Percentiles rank a stretch among this genome's conserved stretches.
phyloP scores from a whole-genome alignment of 495 filamentous ascomycete species.

The Lasiosphaeria miniovina region DNA sequence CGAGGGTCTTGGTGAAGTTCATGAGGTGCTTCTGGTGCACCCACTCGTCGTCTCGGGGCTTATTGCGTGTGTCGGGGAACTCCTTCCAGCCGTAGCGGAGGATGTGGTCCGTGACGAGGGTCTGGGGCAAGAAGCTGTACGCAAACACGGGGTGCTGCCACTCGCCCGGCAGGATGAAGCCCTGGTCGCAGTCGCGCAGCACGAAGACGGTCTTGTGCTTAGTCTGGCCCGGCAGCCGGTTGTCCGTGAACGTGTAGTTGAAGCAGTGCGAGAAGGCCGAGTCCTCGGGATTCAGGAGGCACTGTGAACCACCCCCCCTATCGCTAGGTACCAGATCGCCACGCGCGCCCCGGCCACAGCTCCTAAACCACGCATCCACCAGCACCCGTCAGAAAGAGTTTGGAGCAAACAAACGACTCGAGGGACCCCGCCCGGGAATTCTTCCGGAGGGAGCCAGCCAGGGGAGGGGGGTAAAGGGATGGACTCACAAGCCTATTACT shows the following conservation, averaged over 20 bases:
- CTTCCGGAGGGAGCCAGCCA: background rate
- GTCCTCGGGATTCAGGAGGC: background rate
- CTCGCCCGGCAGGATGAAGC: slow-evolving; percentile 19
- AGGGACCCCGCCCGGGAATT: background rate
- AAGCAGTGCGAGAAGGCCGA: slow-evolving; percentile 15
- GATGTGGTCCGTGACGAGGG: slow-evolving; percentile 9
- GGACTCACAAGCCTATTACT: slow-evolving; percentile 7
- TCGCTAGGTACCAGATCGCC: background rate
- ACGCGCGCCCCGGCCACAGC: slow-evolving; percentile 7
- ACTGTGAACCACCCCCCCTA: background rate
- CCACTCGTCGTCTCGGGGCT: slow-evolving; percentile 6
- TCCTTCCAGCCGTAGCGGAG: slow-evolving; percentile 4
- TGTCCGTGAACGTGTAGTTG: slow-evolving; percentile 12
- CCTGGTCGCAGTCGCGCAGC: slow-evolving; percentile 14
- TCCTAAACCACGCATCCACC: background rate
- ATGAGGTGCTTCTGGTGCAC: background rate
- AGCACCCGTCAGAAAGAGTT: background rate
- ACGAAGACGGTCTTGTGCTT: slow-evolving; percentile 11
- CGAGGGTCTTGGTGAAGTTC: slow-evolving; percentile 10
- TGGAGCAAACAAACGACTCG: background rate
- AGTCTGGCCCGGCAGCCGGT: background rate
- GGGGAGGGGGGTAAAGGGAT: background rate
- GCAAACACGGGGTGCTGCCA: slow-evolving; percentile 14
- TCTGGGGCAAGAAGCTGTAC: slow-evolving; percentile 7
- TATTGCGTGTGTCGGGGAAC: background rate